Base-by-base conservation (phyloP, 2,329 filamentous ascomycete species). In the Colletotrichum incanum region DNA sequence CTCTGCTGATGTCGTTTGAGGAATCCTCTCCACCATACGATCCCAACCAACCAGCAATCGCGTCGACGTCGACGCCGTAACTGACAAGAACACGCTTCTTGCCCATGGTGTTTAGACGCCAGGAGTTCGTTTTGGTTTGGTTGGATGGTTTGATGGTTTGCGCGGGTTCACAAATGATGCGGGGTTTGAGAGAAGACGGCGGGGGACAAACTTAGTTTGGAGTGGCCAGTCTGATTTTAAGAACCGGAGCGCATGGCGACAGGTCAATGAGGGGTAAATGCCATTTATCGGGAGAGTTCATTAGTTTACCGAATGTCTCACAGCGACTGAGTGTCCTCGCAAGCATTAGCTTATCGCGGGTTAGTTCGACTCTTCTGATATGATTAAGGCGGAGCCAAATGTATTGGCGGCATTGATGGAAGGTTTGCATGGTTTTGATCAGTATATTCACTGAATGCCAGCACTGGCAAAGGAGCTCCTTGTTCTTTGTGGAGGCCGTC, bases 41-140 rank as follows among this genome's bases (percentile, higher is more conserved):
- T 0, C 93, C 93, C 0, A 94, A 84, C 93, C 93, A 94, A 11
- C 93, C 92, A 1, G 92, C 89, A 1, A 94, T 91, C n/a, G 92
- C 92, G 74, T 94, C 92, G 34, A 94, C 91, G 73, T 94, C 93
- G 31, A 94, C 90, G 3, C 92, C 91, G 76, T 93, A 93, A 75
- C 88, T 85, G 37, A 80, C 76, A 56, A 82, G 78, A 73, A 82
- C 80, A 12, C 80, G 78, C 75, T 82, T 82, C 75, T 81, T 82
- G 49, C 77, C 80, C 81, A 82, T 82, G 9, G 26, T 77, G 65
- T 14, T 28, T 7, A 5, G 12, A 3, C n/a, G 28, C 6, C 28
- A 4, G 28, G 28, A 6, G 4, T 31, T 31, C 28, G 7, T 26
- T 18, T 9, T 31, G 28, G 1, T 8, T 5, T 55, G 18, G 20